These are phyloP conservation scores for Phyllosticta ampelicida DNA, from an alignment of 2,329 filamentous ascomycete genomes.

Conservation along the genomic window DNA sequence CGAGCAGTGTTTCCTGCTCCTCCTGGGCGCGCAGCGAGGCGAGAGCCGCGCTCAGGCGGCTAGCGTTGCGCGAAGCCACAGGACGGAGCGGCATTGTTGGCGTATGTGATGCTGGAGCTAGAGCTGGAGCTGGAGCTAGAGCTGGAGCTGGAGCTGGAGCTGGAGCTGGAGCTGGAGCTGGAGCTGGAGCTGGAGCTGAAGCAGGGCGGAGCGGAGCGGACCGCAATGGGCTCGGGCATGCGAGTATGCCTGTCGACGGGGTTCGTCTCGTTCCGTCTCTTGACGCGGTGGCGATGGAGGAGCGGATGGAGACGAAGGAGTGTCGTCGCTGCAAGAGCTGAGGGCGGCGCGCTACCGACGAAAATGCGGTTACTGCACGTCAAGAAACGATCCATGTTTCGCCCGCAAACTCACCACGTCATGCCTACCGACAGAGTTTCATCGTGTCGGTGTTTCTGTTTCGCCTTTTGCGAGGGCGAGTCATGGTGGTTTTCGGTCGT, in stretches of 20 bases:
- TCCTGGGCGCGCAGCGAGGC: constrained; percentile 32
- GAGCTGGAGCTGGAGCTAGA: too few species aligned
- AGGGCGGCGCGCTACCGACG: background rate
- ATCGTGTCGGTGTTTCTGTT: background rate
- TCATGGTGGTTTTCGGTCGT: background rate
- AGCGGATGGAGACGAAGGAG: background rate
- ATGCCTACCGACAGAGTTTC: background rate
- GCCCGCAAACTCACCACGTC: background rate
- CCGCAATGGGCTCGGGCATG: background rate
- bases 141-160: too few species aligned
- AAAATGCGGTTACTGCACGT: background rate
- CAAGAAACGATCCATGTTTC: background rate
- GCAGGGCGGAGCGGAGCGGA: background rate
- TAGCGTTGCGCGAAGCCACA: constrained; percentile 14
- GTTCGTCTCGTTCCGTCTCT: background rate
- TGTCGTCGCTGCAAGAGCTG: too few species aligned
- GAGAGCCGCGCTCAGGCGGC: constrained; percentile 27
- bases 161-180: too few species aligned
- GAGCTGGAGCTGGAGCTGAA: too few species aligned
- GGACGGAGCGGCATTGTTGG: background rate
- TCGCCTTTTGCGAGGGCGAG: background rate
- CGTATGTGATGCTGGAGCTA: too few species aligned
- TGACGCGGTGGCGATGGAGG: background rate
- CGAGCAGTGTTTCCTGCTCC: constrained; percentile 38
- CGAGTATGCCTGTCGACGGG: background rate